Conservation (phyloP, 208 protist species). For the Acanthamoeba pearcei region DNA sequence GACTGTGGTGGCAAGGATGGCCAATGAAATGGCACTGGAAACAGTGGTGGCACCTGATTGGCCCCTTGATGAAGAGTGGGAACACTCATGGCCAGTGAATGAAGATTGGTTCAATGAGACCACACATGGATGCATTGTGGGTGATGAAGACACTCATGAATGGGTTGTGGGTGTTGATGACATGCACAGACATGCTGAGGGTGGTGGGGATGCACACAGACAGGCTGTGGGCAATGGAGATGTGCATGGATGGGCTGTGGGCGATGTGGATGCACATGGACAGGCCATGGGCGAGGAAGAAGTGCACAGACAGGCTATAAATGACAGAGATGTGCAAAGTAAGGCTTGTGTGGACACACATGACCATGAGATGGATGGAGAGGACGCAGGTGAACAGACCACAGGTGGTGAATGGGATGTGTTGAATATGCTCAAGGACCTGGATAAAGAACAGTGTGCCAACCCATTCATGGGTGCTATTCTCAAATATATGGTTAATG, state of each 20-base stretch:
- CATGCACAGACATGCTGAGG: too few species aligned
- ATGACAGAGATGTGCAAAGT: background rate
- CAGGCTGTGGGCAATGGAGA: too few species aligned
- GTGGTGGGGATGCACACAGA: too few species aligned
- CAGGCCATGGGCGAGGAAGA: background rate
- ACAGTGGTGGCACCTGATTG: background rate
- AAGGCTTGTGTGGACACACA: background rate
- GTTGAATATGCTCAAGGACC: background rate
- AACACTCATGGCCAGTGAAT: background rate
- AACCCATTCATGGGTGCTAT: background rate
- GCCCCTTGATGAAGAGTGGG: background rate
- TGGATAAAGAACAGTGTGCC: background rate
- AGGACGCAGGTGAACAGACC: background rate
- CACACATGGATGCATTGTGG: too few species aligned
- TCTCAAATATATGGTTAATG: background rate
- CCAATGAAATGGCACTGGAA: background rate
- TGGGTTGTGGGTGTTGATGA: too few species aligned
- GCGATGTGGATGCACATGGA: background rate
- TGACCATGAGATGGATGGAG: background rate
- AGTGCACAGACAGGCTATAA: background rate
- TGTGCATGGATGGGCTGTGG: too few species aligned
- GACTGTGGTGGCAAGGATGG: too few species aligned
- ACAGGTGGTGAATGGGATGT: background rate
- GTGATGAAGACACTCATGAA: too few species aligned
- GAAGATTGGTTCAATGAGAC: background rate